These are phyloP conservation scores for Monosporozyma solicola DNA, from an alignment of 805 yeast species.

Conservation along the genomic window DNA sequence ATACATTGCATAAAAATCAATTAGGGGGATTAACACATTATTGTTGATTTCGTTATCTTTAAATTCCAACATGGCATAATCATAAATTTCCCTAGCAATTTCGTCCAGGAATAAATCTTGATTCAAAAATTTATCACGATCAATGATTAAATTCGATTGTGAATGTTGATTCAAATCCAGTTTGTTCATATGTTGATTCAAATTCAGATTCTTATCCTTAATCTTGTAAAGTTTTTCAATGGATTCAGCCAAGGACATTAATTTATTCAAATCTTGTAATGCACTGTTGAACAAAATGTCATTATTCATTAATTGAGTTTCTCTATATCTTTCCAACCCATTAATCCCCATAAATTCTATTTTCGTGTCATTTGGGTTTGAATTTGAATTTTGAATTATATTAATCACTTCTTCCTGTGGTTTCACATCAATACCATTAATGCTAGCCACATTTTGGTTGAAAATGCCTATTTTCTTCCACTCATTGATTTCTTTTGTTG, in stretches of 20 bases:
- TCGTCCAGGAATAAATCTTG: constrained; percentile 48
- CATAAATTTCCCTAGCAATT: constrained; percentile 70
- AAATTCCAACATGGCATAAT: constrained; percentile 42
- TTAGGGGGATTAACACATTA: constrained; percentile 37
- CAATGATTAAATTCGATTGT: constrained; percentile 23
- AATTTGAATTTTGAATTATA: neutral
- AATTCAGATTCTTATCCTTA: neutral
- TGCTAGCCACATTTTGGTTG: constrained; percentile 26
- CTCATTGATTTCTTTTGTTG: constrained; percentile 38
- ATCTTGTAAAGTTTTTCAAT: constrained; percentile 43
- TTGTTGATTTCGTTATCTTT: constrained; percentile 41
- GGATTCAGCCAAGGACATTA: constrained; percentile 73
- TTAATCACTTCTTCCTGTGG: constrained; percentile 2
- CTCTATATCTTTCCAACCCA: constrained; percentile 53
- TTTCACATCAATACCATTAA: constrained; percentile 24
- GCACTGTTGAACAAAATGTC: constrained; percentile 58
- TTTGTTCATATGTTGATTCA: constrained; percentile 7
- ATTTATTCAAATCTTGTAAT: constrained; percentile 62
- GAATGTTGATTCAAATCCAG: constrained; percentile 1
- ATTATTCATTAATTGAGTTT: constrained; percentile 45
- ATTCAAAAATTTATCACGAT: constrained; percentile 30
- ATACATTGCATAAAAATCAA: constrained; percentile 55
- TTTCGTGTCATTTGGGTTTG: constrained; percentile 6
- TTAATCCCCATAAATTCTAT: constrained; percentile 54
- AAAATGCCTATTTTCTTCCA: constrained; percentile 17